Base-by-base conservation (phyloP, 2,329 filamentous ascomycete species). In the Penicillium corylophilum region DNA sequence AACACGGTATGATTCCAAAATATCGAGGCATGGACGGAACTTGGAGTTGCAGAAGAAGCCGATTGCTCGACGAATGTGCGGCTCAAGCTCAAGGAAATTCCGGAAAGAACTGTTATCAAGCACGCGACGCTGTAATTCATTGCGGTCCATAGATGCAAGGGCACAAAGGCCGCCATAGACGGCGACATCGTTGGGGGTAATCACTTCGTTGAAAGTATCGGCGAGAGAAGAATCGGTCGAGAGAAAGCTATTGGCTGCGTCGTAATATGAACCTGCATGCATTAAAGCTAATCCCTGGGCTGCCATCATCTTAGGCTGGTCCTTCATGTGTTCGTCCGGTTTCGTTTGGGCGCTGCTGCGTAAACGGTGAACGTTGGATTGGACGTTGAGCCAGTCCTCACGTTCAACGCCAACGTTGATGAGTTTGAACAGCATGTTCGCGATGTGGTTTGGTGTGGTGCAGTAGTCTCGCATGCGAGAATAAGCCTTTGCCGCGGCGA, bases 51-150 rank as follows among this genome's bases (percentile, higher is more conserved):
- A 90, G 74, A 96, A 99, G 68, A 90, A 86, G 7, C 83, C 84
- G 62, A 99, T 88, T 12, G 94, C 93, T 52, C 92, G 92, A 57
- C 94, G 89, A 56, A 99, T 88, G 65, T 97, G 93, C 3, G 93
- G 91, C 72, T 97, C 94, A 1, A 95, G 81, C 70, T 97, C 94
- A 13, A 99, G 82, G 67, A 94, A 96, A 41, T 82, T 84, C 46
- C 94, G 87, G 76, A 99, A 99, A 10, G 80, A 78, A 29, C 77
- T 77, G 66, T 90, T 95, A 33, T 94, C 89, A 0, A 99, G 82
- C 2, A 97, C 90, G 6, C 79, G 78, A 5, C 74, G 76, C 69
- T 94, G 88, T 20, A 99, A 79, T 55, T 90, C 85, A 7, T 79
- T 77, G 43, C 94, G 84, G 53, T 89, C 82, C 88, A 97, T 95